Evolutionary conservation across 2,329 filamentous ascomycete genomes (phyloP), one percentile per base, ranked within the genome.

Genomic region (Leptographium radiaticola): DNA sequence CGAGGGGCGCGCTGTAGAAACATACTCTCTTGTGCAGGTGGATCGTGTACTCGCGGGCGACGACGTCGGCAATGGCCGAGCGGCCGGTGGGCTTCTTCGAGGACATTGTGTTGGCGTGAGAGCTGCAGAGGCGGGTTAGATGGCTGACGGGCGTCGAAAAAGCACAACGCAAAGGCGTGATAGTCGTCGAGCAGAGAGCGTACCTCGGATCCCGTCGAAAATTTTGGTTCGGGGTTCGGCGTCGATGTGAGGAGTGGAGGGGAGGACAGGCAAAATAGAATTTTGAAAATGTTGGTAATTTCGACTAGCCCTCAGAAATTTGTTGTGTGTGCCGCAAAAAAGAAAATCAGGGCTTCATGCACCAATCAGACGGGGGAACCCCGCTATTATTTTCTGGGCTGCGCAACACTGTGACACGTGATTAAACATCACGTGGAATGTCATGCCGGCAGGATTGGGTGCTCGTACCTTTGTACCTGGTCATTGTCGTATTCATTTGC

Each of bases 21-120:
- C 86, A 73, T 90, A 94, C 88, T 77, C 91, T 87, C 87, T 95
- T 97, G 88, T 98, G 93, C 68, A 98, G 80, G 84, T 98, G 91
- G 80, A 98, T 97, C 76, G 93, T 98, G 85, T 98, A 98, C 82
- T 98, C 94, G 83, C 93, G 89, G 69, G 93, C 86, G 75, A 98
- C 91, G 72, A 98, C 94, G 77, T 98, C 91, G 76, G 89, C 85
- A 75, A 98, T 95, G 79, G 94, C 94, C 75, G 89, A 95, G 72
- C 90, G 88, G 68, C 75, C 72, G 59, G 79, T 71, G 62, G 77
- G 75, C 76, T 83, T 85, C 69, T 75, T 80, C 67, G 75, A 71
- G 71, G 82, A 84, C 81, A 86, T 86, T 77, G 76, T 81, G 33
- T 18, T 20, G 42, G 38, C 44, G 16, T 34, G 30, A 46, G 25